A percentile compares a stretch with the other conserved stretches of the same genome.
Conservation (phyloP, 2,329 filamentous ascomycete genomes). For the Apiospora phragmitis region DNA sequence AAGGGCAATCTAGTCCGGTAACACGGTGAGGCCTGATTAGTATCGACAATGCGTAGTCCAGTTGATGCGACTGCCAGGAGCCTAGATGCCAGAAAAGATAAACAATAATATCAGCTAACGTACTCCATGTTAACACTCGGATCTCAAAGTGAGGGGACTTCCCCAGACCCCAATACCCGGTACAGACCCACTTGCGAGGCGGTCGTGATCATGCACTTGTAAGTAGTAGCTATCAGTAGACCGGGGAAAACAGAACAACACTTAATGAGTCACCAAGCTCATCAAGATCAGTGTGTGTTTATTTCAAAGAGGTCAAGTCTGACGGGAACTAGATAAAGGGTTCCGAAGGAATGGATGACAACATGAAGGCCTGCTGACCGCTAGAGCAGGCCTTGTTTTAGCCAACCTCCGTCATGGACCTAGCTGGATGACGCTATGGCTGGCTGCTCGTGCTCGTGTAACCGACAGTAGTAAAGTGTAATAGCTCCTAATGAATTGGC, state of each 20-base stretch:
- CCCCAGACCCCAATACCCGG: neutral
- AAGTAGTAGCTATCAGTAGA: neutral
- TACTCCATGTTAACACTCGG: neutral
- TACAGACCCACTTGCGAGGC: neutral
- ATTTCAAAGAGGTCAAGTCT: neutral
- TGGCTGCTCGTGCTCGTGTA: neutral
- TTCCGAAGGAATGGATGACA: neutral
- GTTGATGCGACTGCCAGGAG: neutral
- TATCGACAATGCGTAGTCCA: neutral
- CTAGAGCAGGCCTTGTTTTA: neutral
- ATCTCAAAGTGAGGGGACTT: neutral
- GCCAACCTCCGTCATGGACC: slow-evolving; percentile 2
- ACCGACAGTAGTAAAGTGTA: neutral
- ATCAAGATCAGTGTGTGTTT: neutral
- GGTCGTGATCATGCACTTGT: neutral
- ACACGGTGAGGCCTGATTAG: neutral
- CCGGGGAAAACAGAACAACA: neutral
- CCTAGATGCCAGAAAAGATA: neutral
- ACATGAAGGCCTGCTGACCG: neutral
- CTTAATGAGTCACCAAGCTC: neutral
- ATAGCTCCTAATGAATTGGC: neutral
- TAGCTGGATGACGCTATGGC: neutral
- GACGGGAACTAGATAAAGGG: neutral
- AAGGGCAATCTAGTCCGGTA: neutral
- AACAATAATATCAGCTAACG: neutral